phyloP scores from a whole-genome alignment of 371 early-diverging fungal genomes.

The Mucor sp. region DNA sequence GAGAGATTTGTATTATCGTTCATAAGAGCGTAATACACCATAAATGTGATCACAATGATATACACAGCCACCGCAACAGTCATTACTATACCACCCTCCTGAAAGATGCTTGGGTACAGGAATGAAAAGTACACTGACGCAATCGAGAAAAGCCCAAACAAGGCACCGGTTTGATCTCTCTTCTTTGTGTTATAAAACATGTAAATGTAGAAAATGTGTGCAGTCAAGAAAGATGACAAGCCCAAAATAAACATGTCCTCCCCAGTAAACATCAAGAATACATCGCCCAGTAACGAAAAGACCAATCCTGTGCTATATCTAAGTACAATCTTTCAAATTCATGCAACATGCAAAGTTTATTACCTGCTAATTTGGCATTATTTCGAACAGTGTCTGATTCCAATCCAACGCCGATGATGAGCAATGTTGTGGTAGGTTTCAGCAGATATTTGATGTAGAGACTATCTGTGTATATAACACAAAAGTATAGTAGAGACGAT shows the following conservation, averaged over 20 bases:
- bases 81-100: slow-evolving; percentile 10
- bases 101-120: neutral
- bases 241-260: slow-evolving; percentile 14
- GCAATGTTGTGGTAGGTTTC: slow-evolving; percentile 11
- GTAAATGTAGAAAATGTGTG: slow-evolving; percentile 17
- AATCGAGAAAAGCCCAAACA: neutral
- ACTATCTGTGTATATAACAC: neutral
- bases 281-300: slow-evolving; percentile 17
- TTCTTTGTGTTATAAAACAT: slow-evolving; percentile 10
- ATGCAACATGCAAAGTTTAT: neutral
- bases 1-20: slow-evolving; percentile 7
- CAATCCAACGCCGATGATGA: slow-evolving; percentile 15
- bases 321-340: neutral
- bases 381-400: neutral
- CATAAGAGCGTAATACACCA: slow-evolving; percentile 14
- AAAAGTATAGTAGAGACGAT: slow-evolving; percentile 7
- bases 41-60: slow-evolving; percentile 7
- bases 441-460: slow-evolving; percentile 7
- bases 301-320: neutral
- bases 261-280: slow-evolving; percentile 14
- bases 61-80: slow-evolving; percentile 10
- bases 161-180: neutral
- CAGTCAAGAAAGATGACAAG: slow-evolving; percentile 8
- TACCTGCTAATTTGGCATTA: slow-evolving; percentile 8
- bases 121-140: neutral